phyloP scores from a whole-genome alignment of 306 rosid species.

The Sicyos baderoa region DNA sequence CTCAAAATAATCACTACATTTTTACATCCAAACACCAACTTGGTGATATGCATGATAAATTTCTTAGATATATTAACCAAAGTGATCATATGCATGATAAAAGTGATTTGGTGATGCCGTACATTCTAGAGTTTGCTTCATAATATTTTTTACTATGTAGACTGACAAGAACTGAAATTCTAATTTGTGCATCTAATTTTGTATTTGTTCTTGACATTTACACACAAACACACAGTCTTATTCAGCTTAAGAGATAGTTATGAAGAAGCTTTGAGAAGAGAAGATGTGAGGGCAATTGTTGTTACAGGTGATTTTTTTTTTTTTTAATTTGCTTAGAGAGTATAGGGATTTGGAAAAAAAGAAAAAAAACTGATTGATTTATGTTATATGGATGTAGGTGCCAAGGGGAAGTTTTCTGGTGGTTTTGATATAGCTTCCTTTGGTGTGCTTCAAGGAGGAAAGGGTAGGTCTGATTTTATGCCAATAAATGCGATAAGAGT shows the following conservation, averaged over 20 bases:
- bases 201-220: neutral
- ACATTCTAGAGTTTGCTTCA: too few relatives aligned
- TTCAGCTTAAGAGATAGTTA: constrained; percentile 53
- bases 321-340: neutral
- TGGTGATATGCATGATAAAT: too few relatives aligned
- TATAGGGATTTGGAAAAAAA: too few relatives aligned
- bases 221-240: constrained; percentile 37
- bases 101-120: too few relatives aligned
- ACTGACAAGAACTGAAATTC: too few relatives aligned
- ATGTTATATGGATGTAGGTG: constrained; percentile 39
- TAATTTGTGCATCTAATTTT: neutral
- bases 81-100: too few relatives aligned
- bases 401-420: constrained; percentile 82
- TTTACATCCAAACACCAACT: too few relatives aligned
- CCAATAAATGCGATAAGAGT: too few relatives aligned
- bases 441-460: constrained; percentile 48
- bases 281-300: constrained; percentile 88
- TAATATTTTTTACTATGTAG: too few relatives aligned
- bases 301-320: constrained; percentile 44
- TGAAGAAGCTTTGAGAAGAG: constrained; percentile 55
- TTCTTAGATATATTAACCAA: too few relatives aligned
- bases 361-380: neutral
- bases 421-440: constrained; percentile 82
- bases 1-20: too few relatives aligned
- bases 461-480: constrained; percentile 28